Conservation (phyloP, 352 stramenopile species). For the Phytophthora fragariaefolia region DNA sequence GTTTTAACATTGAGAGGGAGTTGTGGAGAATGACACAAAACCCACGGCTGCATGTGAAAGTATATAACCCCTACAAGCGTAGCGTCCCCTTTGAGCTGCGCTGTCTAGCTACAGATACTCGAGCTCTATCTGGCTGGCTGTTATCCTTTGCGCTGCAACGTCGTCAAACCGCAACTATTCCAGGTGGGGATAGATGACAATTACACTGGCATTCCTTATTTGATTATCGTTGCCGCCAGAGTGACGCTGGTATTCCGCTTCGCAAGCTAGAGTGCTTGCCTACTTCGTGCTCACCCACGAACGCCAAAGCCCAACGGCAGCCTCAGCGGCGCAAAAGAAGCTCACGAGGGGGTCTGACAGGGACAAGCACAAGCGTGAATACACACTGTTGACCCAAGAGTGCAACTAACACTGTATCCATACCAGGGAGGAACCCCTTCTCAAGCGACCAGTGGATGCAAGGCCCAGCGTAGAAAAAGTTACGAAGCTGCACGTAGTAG, state of each 20-base stretch:
- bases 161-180: too few species aligned
- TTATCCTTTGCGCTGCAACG: too few species aligned
- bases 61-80: too few species aligned
- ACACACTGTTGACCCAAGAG: too few species aligned
- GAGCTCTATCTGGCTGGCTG: too few species aligned
- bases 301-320: slow-evolving; percentile 73
- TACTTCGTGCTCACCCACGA: slow-evolving; percentile 67
- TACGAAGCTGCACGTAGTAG: slow-evolving; percentile 81
- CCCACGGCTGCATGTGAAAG: slow-evolving; percentile 5
- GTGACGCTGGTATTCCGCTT: too few species aligned
- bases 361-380: not conserved
- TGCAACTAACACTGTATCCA: not conserved
- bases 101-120: not conserved
- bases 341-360: slow-evolving; percentile 69
- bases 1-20: slow-evolving; percentile 23
- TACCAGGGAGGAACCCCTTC: slow-evolving; percentile 71
- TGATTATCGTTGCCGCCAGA: too few species aligned
- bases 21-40: slow-evolving; percentile 8
- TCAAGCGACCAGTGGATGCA: slow-evolving; percentile 87
- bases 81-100: not conserved
- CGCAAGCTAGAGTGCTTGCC: not conserved
- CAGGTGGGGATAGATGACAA: not conserved
- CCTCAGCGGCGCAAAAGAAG: slow-evolving; percentile 76
- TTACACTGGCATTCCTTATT: slow-evolving; percentile 7
- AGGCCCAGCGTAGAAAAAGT: slow-evolving; percentile 81